Evolutionary conservation across 306 rosid species (phyloP).

Genomic region (Sindora glabra): DNA sequence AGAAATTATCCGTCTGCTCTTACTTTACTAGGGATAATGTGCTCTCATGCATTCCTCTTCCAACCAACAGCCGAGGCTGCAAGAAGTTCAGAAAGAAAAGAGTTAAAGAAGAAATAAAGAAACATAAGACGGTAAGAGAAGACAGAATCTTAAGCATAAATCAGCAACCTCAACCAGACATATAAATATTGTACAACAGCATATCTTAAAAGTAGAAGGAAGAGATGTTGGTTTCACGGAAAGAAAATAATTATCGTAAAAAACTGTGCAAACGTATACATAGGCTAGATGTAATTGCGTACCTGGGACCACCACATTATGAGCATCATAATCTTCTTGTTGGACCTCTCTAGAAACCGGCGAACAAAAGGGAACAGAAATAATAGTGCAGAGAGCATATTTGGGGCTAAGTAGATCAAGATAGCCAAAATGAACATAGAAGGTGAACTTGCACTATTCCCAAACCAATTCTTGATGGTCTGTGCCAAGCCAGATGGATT

Average conservation of each 20-base stretch:
- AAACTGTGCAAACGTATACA: neutral
- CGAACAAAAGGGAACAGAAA: conserved; percentile 80
- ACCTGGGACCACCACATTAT: conserved; percentile 99
- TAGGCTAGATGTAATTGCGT: conserved; percentile 10
- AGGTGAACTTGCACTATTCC: conserved; percentile 74
- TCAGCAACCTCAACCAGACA: neutral
- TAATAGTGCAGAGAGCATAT: conserved; percentile 67
- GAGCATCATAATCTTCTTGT: conserved; percentile 44
- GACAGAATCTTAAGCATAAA: neutral
- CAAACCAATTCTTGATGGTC: conserved; percentile 86
- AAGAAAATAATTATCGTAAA: neutral
- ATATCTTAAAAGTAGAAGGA: conserved; percentile 8
- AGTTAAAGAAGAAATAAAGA: neutral
- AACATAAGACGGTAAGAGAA: no score
- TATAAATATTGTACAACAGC: neutral
- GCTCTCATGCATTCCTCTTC: conserved; percentile 99
- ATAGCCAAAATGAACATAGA: conserved; percentile 85
- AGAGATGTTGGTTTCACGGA: neutral
- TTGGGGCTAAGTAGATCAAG: conserved; percentile 77
- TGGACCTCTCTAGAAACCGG: conserved; percentile 66
- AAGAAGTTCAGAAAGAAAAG: conserved; percentile 8
- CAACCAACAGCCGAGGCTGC: conserved; percentile 94
- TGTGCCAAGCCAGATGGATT: conserved; percentile 77
- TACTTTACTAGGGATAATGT: conserved; percentile 64
- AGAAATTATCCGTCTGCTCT: conserved; percentile 22